phyloP scores from a whole-genome alignment of 2,329 filamentous ascomycete genomes.

The Colletotrichum sp. region DNA sequence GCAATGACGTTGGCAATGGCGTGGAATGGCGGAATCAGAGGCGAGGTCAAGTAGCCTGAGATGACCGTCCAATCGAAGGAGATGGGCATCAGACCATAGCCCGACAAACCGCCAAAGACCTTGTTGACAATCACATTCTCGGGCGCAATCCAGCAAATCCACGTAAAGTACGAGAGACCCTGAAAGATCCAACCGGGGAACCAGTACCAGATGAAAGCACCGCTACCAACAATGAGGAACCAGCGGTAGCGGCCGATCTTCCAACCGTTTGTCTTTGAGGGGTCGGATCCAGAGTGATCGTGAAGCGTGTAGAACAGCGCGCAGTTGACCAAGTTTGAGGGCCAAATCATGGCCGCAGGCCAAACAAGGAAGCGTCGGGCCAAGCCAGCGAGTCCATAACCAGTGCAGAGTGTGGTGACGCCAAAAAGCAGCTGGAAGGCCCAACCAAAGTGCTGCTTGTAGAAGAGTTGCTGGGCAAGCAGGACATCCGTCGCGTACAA shows the following conservation, averaged over 20 bases:
- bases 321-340: conserved; percentile 63
- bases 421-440: conserved; percentile 64
- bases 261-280: conserved; percentile 61
- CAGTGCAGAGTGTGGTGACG: conserved; percentile 66
- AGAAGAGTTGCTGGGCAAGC: conserved; percentile 50
- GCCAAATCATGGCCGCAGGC: conserved; percentile 71
- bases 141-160: conserved; percentile 66
- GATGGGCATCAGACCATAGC: conserved; percentile 66
- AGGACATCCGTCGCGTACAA: conserved; percentile 50
- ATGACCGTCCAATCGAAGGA: conserved; percentile 72
- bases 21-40: conserved; percentile 64
- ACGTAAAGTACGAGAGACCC: conserved; percentile 66
- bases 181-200: conserved; percentile 68
- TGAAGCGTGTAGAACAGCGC: conserved; percentile 70
- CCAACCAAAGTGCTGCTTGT: conserved; percentile 58
- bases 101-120: conserved; percentile 66
- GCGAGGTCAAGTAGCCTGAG: conserved; percentile 60
- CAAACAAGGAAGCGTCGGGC: conserved; percentile 63
- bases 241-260: conserved; percentile 60
- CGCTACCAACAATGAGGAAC: conserved; percentile 57
- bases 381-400: conserved; percentile 67
- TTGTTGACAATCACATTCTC: conserved; percentile 68
- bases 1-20: conserved; percentile 64
- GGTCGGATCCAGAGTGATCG: conserved; percentile 59
- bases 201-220: conserved; percentile 64